Conservation (phyloP, 2,329 filamentous ascomycete species). For the Colletotrichum costaricense region DNA sequence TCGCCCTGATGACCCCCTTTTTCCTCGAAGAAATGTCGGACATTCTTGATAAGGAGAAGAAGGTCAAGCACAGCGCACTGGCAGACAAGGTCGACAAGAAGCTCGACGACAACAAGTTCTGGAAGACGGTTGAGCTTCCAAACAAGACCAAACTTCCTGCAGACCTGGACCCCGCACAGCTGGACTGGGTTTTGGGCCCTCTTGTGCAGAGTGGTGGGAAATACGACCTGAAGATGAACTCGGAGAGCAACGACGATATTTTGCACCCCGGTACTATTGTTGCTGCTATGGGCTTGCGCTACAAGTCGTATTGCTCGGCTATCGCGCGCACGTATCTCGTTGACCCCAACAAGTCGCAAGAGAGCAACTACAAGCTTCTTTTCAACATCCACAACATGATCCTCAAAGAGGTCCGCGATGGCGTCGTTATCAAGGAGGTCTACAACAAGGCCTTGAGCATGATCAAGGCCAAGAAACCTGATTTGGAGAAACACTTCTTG, state of each 20-base stretch:
- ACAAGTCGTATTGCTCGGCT: slow-evolving; percentile 94
- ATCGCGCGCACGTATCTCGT: slow-evolving; percentile 96
- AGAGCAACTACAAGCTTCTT: slow-evolving; percentile 92
- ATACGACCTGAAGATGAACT: slow-evolving; percentile 87
- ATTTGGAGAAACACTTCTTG: slow-evolving; percentile 93
- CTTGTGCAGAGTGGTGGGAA: slow-evolving; percentile 95
- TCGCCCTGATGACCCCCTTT: slow-evolving; percentile 93
- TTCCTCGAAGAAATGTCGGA: slow-evolving; percentile 99
- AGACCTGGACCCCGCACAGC: slow-evolving; percentile 87
- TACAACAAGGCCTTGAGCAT: slow-evolving; percentile 87
- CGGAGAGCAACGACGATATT: slow-evolving; percentile 82
- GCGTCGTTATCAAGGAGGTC: slow-evolving; percentile 86
- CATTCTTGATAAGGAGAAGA: slow-evolving; percentile 95
- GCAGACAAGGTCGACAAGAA: slow-evolving; percentile 91
- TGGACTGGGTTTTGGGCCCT: slow-evolving; percentile 94
- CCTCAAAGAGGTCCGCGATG: slow-evolving; percentile 90
- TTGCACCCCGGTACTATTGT: slow-evolving; percentile 95
- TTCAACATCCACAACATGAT: slow-evolving; percentile 87
- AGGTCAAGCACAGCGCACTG: slow-evolving; percentile 89
- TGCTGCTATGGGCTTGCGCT: slow-evolving; percentile 89
- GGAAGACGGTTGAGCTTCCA: slow-evolving; percentile 80
- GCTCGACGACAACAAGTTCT: slow-evolving; percentile 94
- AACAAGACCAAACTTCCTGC: slow-evolving; percentile 81
- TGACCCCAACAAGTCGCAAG: slow-evolving; percentile 95
- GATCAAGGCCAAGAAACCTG: slow-evolving; percentile 91